Evolutionary conservation across 2,329 filamentous ascomycete species (phyloP).

Genomic region (Monilinia polystroma): DNA sequence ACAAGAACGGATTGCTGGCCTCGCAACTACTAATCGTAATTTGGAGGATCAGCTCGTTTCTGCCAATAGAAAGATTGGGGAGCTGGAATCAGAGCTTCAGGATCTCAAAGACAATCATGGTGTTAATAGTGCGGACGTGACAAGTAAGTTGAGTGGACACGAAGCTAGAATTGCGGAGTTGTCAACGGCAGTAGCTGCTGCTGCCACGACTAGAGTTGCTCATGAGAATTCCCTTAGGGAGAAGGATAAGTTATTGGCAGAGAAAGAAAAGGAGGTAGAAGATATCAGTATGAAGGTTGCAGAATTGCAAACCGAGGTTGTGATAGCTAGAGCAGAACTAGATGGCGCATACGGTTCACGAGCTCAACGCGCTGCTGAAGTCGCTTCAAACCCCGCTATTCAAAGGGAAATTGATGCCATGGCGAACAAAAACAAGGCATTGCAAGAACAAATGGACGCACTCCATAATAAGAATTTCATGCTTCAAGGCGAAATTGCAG

Average conservation of each 20-base stretch:
- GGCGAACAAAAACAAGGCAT: slow-evolving; percentile 45
- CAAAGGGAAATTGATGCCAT: slow-evolving; percentile 60
- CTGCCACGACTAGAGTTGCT: slow-evolving; percentile 29
- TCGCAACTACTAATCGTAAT: slow-evolving; percentile 19
- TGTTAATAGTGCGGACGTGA: slow-evolving; percentile 36
- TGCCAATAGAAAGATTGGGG: slow-evolving; percentile 37
- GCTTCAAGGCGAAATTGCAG: slow-evolving; percentile 23
- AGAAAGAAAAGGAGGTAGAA: slow-evolving; percentile 51
- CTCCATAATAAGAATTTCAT: slow-evolving; percentile 26
- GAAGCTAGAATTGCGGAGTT: slow-evolving; percentile 36
- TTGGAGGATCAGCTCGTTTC: slow-evolving; percentile 16
- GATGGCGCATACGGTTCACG: slow-evolving; percentile 89
- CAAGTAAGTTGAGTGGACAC: slow-evolving; percentile 34
- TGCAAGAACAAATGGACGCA: slow-evolving; percentile 36
- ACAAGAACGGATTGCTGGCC: slow-evolving; percentile 16
- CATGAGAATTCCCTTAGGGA: slow-evolving; percentile 29
- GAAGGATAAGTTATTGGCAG: slow-evolving; percentile 36
- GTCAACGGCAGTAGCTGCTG: slow-evolving; percentile 33
- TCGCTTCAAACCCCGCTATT: slow-evolving; percentile 55
- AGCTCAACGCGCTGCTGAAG: slow-evolving; percentile 66
- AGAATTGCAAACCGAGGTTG: slow-evolving; percentile 72
- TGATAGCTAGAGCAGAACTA: slow-evolving; percentile 86
- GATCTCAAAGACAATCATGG: slow-evolving; percentile 36
- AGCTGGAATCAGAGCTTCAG: slow-evolving; percentile 39
- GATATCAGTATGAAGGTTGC: slow-evolving; percentile 63